Conservation (phyloP, 2,329 filamentous ascomycete species). For the Pseudogymnoascus sp. region DNA sequence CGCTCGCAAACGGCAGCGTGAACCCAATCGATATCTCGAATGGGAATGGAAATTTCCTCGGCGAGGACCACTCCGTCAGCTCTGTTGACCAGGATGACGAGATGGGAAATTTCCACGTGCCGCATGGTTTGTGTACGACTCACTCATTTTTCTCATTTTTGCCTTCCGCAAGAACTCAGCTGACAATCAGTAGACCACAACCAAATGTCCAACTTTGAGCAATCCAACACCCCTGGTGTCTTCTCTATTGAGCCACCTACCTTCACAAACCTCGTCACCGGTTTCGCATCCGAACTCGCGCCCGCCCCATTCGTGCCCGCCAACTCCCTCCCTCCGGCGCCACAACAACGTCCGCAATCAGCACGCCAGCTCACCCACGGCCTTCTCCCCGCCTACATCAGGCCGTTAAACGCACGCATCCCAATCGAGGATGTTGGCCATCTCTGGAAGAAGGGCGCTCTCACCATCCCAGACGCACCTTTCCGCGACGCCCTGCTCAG, state of each 20-base stretch:
- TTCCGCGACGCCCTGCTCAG: conserved; percentile 76
- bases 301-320: not conserved
- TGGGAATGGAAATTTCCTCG: conserved; percentile 6
- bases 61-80: conserved; percentile 14
- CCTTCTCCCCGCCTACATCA: conserved; percentile 60
- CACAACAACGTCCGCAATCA: not conserved
- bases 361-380: not conserved
- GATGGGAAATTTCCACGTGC: conserved; percentile 19
- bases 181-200: not conserved
- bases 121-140: conserved; percentile 27
- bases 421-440: conserved; percentile 76
- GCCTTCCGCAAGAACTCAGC: not conserved
- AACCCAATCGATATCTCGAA: conserved; percentile 24
- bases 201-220: not conserved
- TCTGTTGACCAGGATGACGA: conserved; percentile 16
- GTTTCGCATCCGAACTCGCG: conserved; percentile 15
- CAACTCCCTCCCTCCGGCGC: not conserved
- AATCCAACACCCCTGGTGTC: not conserved
- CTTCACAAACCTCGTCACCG: conserved; percentile 2
- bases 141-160: not conserved
- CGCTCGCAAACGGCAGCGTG: conserved; percentile 20
- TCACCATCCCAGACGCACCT: conserved; percentile 61
- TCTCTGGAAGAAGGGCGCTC: conserved; percentile 72
- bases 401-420: conserved; percentile 68
- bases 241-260: not conserved